phyloP scores from a whole-genome alignment of 148 eudicot genomes.

The Nyssa sinensis region DNA sequence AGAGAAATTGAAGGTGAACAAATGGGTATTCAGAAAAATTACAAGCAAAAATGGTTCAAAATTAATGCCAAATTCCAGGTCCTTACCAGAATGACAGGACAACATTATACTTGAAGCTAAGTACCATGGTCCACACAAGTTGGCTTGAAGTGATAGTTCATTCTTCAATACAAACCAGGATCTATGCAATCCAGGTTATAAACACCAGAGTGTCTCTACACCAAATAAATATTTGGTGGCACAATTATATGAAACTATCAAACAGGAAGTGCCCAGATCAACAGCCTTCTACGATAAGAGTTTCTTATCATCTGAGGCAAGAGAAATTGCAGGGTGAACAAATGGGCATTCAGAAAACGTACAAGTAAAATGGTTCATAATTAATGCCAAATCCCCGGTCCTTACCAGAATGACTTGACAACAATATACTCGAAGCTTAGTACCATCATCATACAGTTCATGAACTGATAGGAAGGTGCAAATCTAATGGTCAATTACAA shows the following conservation, averaged over 20 bases:
- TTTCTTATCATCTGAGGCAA: neutral
- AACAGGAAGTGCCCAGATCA: neutral
- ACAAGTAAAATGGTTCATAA: neutral
- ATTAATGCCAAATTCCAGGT: no score
- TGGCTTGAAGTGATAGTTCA: no score
- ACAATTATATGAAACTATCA: neutral
- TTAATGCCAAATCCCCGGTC: neutral
- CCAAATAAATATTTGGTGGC: neutral
- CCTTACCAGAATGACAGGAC: no score
- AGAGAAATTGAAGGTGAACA: no score
- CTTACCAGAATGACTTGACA: neutral
- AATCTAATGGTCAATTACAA: neutral
- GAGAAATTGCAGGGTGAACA: neutral
- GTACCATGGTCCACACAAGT: no score
- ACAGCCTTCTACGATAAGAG: neutral
- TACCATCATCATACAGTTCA: neutral
- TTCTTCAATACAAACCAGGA: no score
- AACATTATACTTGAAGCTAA: no score
- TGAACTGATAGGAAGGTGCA: neutral
- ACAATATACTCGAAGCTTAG: neutral
- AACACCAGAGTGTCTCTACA: no score
- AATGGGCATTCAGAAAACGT: neutral
- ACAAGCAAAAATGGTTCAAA: no score
- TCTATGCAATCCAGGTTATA: no score
- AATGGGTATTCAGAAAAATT: no score